Evolutionary conservation across 805 yeast genomes (phyloP).

Genomic region (Teunomyces stri): DNA sequence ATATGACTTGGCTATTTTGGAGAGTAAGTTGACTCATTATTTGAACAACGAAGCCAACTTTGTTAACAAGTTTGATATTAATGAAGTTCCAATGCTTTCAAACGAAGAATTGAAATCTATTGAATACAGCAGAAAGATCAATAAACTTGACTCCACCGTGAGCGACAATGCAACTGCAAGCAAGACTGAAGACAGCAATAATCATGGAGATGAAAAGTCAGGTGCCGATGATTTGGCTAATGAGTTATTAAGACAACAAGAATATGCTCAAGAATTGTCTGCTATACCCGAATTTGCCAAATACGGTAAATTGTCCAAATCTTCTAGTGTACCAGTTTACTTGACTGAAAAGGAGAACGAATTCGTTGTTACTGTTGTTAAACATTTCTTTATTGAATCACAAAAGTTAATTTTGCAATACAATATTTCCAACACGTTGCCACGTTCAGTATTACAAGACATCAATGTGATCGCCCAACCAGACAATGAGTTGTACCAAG

Average conservation of each 20-base stretch:
- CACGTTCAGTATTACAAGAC: slow-evolving; percentile 71
- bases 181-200: slow-evolving; percentile 17
- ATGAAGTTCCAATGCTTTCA: slow-evolving; percentile 60
- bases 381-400: slow-evolving; percentile 70
- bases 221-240: slow-evolving; percentile 18
- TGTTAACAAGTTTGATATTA: slow-evolving; percentile 64
- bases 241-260: slow-evolving; percentile 50
- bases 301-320: slow-evolving; percentile 74
- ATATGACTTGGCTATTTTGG: slow-evolving; percentile 76
- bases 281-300: slow-evolving; percentile 68
- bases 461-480: slow-evolving; percentile 70
- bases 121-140: slow-evolving; percentile 54
- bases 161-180: slow-evolving; percentile 14
- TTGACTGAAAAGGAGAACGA: slow-evolving; percentile 93
- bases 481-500: slow-evolving; percentile 54
- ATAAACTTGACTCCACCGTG: slow-evolving; percentile 29
- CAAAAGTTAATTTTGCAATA: slow-evolving; percentile 77
- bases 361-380: slow-evolving; percentile 79
- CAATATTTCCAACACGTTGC: slow-evolving; percentile 79
- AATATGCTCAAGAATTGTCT: slow-evolving; percentile 66
- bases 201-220: slow-evolving; percentile 21
- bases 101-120: slow-evolving; percentile 68
- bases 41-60: slow-evolving; percentile 54
- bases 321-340: slow-evolving; percentile 56
- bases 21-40: slow-evolving; percentile 70